Evolutionary conservation across 179 eudicot species (phyloP), one percentile per base, ranked within the genome.

Genomic region (Beta lomatogona): DNA sequence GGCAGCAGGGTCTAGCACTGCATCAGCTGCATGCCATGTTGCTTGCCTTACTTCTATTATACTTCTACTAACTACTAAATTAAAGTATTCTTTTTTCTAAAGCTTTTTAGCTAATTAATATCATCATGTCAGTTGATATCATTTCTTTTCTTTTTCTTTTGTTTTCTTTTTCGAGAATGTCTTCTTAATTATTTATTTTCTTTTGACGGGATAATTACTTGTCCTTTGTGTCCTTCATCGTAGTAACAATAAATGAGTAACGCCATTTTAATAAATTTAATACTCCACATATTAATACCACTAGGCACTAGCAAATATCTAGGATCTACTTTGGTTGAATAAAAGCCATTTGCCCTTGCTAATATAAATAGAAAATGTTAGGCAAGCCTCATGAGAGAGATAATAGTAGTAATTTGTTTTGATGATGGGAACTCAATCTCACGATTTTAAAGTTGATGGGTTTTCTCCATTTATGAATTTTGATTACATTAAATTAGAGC

Each of bases 291-390:
- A n/a, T n/a, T n/a, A n/a, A n/a, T n/a, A n/a, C n/a, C n/a, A n/a
- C n/a, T n/a, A n/a, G n/a, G n/a, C n/a, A n/a, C 48, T 73, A 73
- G 63, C 65, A 36, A 21, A 57, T 55, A 57, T 74, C 50, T 55
- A 74, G 77, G 77, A 74, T 74, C 77, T 74, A 57, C 66, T 74
- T 74, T 55, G 77, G 50, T 74, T 74, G 52, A 65, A 74, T 74
- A 16, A 74, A 74, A 73, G 48, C 44, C 41, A 22, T 28, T 53
- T 13, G 45, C 61, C 4, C 31, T 53, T 15, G 13, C 61, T 36
- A 1, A 36, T 36, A 36, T 36, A n/a, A n/a, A n/a, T n/a, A n/a
- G n/a, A n/a, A n/a, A n/a, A n/a, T n/a, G n/a, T n/a, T n/a, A n/a
- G n/a, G n/a, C n/a, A n/a, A n/a, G n/a, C n/a, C n/a, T n/a, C n/a